phyloP scores from a whole-genome alignment of 768 basidiomycete species.

The Cantharellus cinnabarinus region DNA sequence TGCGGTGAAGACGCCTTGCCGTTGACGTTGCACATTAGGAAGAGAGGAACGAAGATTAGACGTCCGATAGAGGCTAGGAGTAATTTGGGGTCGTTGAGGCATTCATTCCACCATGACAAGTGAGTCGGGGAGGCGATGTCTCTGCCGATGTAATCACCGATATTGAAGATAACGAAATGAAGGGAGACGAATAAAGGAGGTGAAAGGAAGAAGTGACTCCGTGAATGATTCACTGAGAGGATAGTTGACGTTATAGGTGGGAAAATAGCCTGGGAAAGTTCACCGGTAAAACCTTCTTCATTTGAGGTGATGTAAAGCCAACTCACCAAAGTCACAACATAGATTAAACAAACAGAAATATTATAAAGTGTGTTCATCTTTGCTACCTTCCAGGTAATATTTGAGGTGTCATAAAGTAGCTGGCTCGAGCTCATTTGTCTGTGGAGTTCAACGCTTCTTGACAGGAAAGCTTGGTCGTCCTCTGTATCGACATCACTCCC shows the following conservation, averaged over 20 bases:
- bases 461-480: neutral
- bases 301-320: neutral
- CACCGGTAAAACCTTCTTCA: neutral
- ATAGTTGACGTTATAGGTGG: slow-evolving; percentile 73
- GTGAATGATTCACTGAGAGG: slow-evolving; percentile 34
- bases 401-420: slow-evolving; percentile 17
- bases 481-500: neutral
- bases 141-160: slow-evolving; percentile 52
- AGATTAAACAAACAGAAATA: slow-evolving; percentile 52
- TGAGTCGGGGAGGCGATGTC: slow-evolving; percentile 44
- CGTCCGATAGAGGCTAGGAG: slow-evolving; percentile 43
- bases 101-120: slow-evolving; percentile 32
- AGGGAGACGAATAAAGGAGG: slow-evolving; percentile 61
- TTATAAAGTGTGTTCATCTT: slow-evolving; percentile 45
- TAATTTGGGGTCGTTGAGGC: slow-evolving; percentile 19
- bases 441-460: neutral
- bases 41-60: slow-evolving; percentile 64
- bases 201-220: slow-evolving; percentile 26
- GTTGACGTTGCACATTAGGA: slow-evolving; percentile 72
- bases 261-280: slow-evolving; percentile 44
- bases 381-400: slow-evolving; percentile 11
- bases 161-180: slow-evolving; percentile 59
- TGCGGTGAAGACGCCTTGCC: slow-evolving; percentile 19
- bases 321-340: slow-evolving; percentile 59
- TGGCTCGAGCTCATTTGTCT: neutral